These are phyloP conservation scores for Prunus fruticosa DNA, from an alignment of 306 rosid species.

Conservation along the genomic window DNA sequence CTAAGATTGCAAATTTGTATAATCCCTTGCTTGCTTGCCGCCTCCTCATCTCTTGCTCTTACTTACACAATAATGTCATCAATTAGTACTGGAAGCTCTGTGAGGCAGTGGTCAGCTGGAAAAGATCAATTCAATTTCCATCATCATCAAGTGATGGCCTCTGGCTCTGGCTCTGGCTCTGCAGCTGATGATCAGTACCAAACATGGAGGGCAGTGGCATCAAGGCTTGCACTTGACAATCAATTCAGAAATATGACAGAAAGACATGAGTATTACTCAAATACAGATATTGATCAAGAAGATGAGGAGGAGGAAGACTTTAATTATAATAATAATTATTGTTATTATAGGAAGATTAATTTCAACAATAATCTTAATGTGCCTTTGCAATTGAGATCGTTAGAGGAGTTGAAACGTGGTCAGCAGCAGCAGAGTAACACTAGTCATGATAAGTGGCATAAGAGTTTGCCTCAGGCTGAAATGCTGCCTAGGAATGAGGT, in stretches of 20 bases:
- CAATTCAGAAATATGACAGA: neutral
- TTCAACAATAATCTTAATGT: neutral
- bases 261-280: neutral
- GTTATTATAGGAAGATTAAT: neutral
- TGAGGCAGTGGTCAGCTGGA: neutral
- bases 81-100: neutral
- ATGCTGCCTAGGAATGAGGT: slow-evolving; percentile 30
- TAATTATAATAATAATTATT: too few species aligned
- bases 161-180: neutral
- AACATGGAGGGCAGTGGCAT: slow-evolving; percentile 17
- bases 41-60: too few species aligned
- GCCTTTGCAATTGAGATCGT: neutral
- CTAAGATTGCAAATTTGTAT: too few species aligned
- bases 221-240: neutral
- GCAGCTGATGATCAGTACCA: neutral
- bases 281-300: neutral
- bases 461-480: slow-evolving; percentile 24
- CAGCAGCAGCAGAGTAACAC: neutral
- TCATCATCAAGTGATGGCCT: too few species aligned
- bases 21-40: too few species aligned
- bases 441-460: slow-evolving; percentile 8
- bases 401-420: neutral
- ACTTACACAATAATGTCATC: neutral
- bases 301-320: neutral
- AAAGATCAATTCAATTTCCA: too few species aligned